Evolutionary conservation across 2,329 filamentous ascomycete species (phyloP), one percentile per base, ranked within the genome.

Genomic region (Colletotrichum sp.): DNA sequence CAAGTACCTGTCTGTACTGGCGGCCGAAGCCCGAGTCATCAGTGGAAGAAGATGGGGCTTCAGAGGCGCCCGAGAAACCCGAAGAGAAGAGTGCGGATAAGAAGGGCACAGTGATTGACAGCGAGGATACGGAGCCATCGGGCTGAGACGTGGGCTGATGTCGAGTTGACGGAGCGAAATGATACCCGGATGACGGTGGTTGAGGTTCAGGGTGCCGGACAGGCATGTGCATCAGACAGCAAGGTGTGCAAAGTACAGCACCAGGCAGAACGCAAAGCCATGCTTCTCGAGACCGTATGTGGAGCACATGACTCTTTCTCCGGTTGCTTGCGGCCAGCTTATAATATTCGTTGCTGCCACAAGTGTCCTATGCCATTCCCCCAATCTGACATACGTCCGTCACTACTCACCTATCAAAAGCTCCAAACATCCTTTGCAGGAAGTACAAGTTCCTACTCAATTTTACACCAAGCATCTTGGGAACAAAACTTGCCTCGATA

Each of bases 1-100:
- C 84, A 1, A 85, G 82, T 72, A 88, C 86, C 0, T 80, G 77
- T 22, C 82, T 88, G 9, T 87, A 88, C 71, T 88, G 86, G 85
- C 64, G 73, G 22, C 64, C 73, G 6, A 75, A 67, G 18, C 6
- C 63, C 3, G 62, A 67, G 6, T 3, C 28, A 22, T 34, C 18
- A 62, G 28, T 34, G 18, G 8, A 13, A n/a, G 59, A 6, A 13
- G 18, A 6, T 57, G 4, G 59, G 30, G 30, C n/a, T 24, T 62
- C 5, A 22, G 59, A 62, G 18, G 18, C 12, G 9, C 3, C 9
- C 22, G 10, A 16, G 24, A 18, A 18, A 18, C 5, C 52, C 7
- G 24, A 57, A 12, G 44, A 48, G 44, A 62, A 34, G n/a, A 9
- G 18, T 8, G 59, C 3, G 8, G 12, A 62, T 34, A 15, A 3